phyloP scores from a whole-genome alignment of 306 rosid genomes.

The barrel medic (Medicago truncatula) region DNA sequence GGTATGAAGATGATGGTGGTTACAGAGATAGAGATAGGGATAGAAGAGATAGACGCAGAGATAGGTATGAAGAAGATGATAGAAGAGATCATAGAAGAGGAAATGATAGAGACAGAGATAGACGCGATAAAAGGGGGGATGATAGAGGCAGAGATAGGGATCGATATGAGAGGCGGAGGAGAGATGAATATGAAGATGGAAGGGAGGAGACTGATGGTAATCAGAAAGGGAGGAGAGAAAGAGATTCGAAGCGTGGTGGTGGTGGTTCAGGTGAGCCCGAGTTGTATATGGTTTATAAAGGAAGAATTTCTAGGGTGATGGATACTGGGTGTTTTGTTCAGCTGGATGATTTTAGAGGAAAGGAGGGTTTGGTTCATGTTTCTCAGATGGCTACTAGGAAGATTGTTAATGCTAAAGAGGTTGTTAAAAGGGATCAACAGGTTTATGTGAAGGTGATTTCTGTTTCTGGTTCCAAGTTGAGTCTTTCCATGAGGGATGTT shows the following conservation, averaged over 20 bases:
- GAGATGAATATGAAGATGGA: constrained; percentile 44
- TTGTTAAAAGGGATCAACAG: constrained; percentile 83
- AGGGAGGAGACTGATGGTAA: constrained; percentile 52
- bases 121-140: constrained; percentile 19
- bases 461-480: constrained; percentile 79
- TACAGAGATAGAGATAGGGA: constrained; percentile 41
- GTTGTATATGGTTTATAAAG: constrained; percentile 73
- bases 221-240: constrained; percentile 55
- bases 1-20: constrained; percentile 19
- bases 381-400: constrained; percentile 84
- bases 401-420: constrained; percentile 76
- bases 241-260: constrained; percentile 37
- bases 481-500: constrained; percentile 90
- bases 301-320: constrained; percentile 82
- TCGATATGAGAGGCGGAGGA: constrained; percentile 38
- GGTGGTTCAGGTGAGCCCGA: constrained; percentile 60
- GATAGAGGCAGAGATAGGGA: constrained; percentile 35
- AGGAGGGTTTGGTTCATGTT: constrained; percentile 89
- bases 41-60: constrained; percentile 46
- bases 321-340: constrained; percentile 89
- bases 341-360: constrained; percentile 72
- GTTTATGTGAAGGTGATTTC: constrained; percentile 83
- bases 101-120: constrained; percentile 18
- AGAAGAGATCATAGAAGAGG: constrained; percentile 38
- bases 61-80: constrained; percentile 37